Base-by-base conservation (phyloP, 2,329 filamentous ascomycete genomes). In the Scolecobasidium constrictum region DNA sequence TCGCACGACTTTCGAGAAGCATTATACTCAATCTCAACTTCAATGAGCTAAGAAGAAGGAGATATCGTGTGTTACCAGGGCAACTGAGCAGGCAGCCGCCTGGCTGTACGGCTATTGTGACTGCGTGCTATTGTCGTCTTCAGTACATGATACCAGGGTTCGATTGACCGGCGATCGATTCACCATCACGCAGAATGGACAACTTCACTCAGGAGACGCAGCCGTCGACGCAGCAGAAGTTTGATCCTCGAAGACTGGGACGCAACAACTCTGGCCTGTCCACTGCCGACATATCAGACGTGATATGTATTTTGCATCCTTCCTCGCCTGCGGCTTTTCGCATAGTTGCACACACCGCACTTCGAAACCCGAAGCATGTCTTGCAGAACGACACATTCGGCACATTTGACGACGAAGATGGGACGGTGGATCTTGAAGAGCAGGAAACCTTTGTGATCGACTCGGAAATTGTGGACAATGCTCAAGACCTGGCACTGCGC, bases 291-390 rank as follows among this genome's bases (percentile, higher is more conserved):
- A 75, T 92, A 39, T 77, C 85, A 48, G 88, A 95, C 62, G 86
- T 95, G 52, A 77, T 94, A 50, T 93, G 87, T 63, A 78, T 95
- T 45, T 73, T 96, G 20, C 80, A 93, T 52, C 88, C 90, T 9
- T 77, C 77, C 50, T 85, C 86, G 2, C 69, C 77, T 31, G 73
- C 75, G 17, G 86, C 90, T 16, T 79, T 81, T 49, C 68, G 70
- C 48, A 83, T 88, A 52, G 78, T 90, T n/a, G 62, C 68, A 34
- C 62, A 68, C 3, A 76, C 77, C 16, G 69, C 73, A 9, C 49
- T 62, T 7, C 49, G 54, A 5, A 60, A 63, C n/a, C 73, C 73
- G 4, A 69, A 80, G 44, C 74, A 81, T 57, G 77, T 82, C 16
- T 65, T 84, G 7, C 71, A 75, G 45, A 66, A 67, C 19, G 56